These are phyloP conservation scores for Trichoderma afroharzianum DNA, from an alignment of 2,329 filamentous ascomycete species.

Conservation along the genomic window DNA sequence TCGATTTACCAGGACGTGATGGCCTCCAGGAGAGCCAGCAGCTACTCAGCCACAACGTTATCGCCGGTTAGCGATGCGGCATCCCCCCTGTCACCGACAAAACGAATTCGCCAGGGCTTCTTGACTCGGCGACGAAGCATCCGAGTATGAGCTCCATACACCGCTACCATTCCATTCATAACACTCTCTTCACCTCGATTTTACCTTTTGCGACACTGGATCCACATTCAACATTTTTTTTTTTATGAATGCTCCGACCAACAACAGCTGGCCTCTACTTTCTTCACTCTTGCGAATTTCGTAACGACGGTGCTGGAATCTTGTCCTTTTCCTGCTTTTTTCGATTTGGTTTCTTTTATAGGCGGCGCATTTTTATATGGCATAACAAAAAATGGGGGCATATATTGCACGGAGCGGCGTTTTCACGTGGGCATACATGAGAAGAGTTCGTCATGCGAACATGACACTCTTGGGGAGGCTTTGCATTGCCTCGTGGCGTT, in stretches of 20 bases:
- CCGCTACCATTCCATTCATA: not conserved
- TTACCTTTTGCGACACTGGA: not conserved
- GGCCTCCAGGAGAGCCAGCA: slow-evolving; percentile 41
- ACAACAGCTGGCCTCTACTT: slow-evolving; percentile 12
- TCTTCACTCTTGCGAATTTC: not conserved
- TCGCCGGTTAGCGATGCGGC: slow-evolving; percentile 24
- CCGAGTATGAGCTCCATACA: slow-evolving; percentile 28
- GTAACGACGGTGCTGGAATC: slow-evolving; percentile 12
- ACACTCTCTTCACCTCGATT: not conserved
- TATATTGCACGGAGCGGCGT: slow-evolving; percentile 9
- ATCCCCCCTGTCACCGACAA: slow-evolving; percentile 28
- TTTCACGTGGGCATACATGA: slow-evolving; percentile 13
- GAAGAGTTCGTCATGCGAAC: slow-evolving; percentile 6
- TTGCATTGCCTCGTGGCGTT: slow-evolving; percentile 12
- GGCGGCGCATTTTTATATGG: slow-evolving; percentile 9
- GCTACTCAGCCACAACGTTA: slow-evolving; percentile 17
- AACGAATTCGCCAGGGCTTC: slow-evolving; percentile 34
- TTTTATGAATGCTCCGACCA: slow-evolving; percentile 6
- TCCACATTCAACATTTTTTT: slow-evolving; percentile 6
- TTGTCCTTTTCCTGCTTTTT: not conserved
- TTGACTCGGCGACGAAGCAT: slow-evolving; percentile 40
- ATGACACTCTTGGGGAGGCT: slow-evolving; percentile 6
- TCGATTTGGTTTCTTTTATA: slow-evolving; percentile 5
- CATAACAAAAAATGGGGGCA: slow-evolving; percentile 11
- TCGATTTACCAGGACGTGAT: slow-evolving; percentile 49